These are phyloP conservation scores for Fusarium xyrophilum DNA, from an alignment of 2,329 filamentous ascomycete genomes.

Conservation along the genomic window DNA sequence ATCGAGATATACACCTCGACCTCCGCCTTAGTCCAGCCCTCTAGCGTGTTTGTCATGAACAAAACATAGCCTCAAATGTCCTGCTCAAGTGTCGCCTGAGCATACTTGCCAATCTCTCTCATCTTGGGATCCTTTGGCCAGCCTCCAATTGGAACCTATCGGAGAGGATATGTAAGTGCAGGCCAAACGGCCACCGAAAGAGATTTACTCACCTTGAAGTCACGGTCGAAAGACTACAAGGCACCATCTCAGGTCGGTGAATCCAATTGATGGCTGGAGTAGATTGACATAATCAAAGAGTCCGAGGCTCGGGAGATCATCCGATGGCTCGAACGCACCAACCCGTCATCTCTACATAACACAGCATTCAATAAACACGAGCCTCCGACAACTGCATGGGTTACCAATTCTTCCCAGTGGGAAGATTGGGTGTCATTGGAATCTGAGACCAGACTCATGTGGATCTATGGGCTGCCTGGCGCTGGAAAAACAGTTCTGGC, in stretches of 20 bases:
- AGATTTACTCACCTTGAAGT: slow-evolving; percentile 11
- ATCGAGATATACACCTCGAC: slow-evolving; percentile 31
- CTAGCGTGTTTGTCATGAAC: slow-evolving; percentile 30
- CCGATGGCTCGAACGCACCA: not conserved
- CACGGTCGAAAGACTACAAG: not conserved
- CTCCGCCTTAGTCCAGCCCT: slow-evolving; percentile 29
- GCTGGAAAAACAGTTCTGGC: not conserved
- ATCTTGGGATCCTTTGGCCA: slow-evolving; percentile 16
- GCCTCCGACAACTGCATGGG: accelerated
- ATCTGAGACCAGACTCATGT: not conserved
- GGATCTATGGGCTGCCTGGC: not conserved
- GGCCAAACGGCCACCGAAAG: accelerated
- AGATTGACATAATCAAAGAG: accelerated
- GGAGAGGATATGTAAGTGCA: not conserved
- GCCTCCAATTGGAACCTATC: slow-evolving; percentile 22
- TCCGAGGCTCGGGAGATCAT: not conserved
- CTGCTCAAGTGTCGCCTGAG: slow-evolving; percentile 25
- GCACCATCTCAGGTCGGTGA: not conserved
- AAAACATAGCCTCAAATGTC: slow-evolving; percentile 32
- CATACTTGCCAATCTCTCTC: slow-evolving; percentile 23
- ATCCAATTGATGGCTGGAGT: accelerated
- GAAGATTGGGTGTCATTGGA: not conserved
- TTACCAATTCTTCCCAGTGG: not conserved
- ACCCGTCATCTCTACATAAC: not conserved
- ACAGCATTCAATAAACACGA: not conserved